Percentiles rank a stretch among this genome's conserved stretches.
These are phyloP conservation scores for Tetrapisispora fleetii DNA, from an alignment of 805 yeast genomes.

Conservation along the genomic window DNA sequence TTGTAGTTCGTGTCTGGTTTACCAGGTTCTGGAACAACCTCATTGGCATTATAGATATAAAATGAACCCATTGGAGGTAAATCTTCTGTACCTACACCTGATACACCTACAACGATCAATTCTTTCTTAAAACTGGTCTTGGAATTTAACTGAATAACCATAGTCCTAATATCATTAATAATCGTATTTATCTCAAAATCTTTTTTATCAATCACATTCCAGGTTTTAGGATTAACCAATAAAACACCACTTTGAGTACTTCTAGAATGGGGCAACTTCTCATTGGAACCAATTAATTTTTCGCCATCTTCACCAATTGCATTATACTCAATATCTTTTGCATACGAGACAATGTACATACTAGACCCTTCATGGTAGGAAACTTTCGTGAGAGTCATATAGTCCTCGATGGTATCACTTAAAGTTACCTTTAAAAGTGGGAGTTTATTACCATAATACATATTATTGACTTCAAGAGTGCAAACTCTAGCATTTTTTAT, in stretches of 20 bases:
- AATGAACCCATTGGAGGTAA: conserved; percentile 70
- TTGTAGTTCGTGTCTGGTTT: conserved; percentile 75
- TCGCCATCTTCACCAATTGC: conserved; percentile 69
- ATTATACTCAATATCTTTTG: conserved; percentile 46
- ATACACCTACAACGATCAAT: conserved; percentile 69
- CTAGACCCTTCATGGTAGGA: conserved; percentile 60
- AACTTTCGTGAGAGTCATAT: conserved; percentile 47
- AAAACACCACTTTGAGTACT: conserved; percentile 52
- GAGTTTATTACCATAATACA: conserved; percentile 48
- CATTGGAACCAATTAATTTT: conserved; percentile 47
- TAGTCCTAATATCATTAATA: conserved; percentile 29
- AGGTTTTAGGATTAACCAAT: conserved; percentile 61
- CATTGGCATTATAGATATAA: conserved; percentile 62
- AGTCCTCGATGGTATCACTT: conserved; percentile 31
- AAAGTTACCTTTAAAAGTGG: conserved; percentile 46
- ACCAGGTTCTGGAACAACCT: conserved; percentile 82
- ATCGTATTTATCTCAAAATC: conserved; percentile 62
- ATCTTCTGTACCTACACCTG: conserved; percentile 70
- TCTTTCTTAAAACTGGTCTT: conserved; percentile 43
- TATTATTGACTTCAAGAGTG: conserved; percentile 26
- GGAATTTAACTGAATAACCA: conserved; percentile 31
- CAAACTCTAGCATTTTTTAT: conserved; percentile 54
- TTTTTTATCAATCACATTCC: conserved; percentile 66
- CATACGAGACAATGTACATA: conserved; percentile 53
- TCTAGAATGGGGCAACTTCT: conserved; percentile 39